Evolutionary conservation across 78 protist species (phyloP).

Genomic region (Trichosphaerium sp.): DNA sequence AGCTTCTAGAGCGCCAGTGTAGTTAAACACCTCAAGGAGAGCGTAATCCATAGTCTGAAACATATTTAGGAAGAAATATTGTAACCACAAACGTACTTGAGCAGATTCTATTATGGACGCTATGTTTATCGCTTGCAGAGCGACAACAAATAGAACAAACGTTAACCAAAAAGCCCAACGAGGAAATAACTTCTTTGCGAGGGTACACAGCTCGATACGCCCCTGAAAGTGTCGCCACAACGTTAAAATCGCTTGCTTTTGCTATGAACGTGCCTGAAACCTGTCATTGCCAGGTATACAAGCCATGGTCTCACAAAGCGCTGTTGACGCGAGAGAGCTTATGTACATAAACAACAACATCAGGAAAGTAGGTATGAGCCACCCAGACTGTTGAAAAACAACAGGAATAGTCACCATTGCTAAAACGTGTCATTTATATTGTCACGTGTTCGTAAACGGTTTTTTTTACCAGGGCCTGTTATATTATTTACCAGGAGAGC

Average conservation of each 20-base stretch:
- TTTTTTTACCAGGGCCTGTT: background rate
- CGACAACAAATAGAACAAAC: background rate
- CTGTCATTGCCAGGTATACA: slow-evolving; percentile 10
- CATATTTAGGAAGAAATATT: no score
- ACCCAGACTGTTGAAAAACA: slow-evolving; percentile 32
- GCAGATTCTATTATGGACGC: slow-evolving; percentile 31
- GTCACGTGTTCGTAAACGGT: no score
- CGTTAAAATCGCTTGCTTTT: background rate
- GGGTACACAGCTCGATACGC: background rate
- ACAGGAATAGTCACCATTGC: slow-evolving; percentile 33
- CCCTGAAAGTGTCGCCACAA: background rate
- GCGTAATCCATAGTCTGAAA: slow-evolving; percentile 7
- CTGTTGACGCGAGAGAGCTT: slow-evolving; percentile 19
- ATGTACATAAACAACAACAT: background rate
- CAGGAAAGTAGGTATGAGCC: slow-evolving; percentile 1
- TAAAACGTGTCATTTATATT: background rate
- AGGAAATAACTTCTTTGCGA: background rate
- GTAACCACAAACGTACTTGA: no score
- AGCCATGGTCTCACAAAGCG: slow-evolving; percentile 23
- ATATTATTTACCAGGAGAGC: slow-evolving; percentile 18
- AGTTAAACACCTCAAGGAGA: slow-evolving; percentile 8
- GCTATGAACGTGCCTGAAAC: background rate
- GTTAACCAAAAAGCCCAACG: background rate
- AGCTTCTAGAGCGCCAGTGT: slow-evolving; percentile 20
- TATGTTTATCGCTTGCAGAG: slow-evolving; percentile 22